A percentile compares a stretch with the other conserved stretches of the same genome.
Evolutionary conservation across 2,329 filamentous ascomycete genomes (phyloP).

Genomic region (Uncinocarpus reesii): DNA sequence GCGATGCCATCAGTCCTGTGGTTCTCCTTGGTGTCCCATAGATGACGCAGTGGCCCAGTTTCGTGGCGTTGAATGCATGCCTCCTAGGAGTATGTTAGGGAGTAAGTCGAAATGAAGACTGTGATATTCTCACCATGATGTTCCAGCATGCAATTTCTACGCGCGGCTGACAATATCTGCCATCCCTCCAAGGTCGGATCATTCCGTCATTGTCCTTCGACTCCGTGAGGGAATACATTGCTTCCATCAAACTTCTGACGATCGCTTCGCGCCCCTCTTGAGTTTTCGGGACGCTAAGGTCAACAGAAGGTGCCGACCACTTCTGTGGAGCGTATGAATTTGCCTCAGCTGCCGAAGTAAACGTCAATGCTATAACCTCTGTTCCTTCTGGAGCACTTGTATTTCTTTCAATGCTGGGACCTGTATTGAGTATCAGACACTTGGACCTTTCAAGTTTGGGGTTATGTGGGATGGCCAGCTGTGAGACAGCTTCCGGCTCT

Average conservation of each 20-base stretch:
- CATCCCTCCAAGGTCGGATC: conserved; percentile 24
- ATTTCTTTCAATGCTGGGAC: neutral
- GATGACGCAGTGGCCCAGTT: conserved; percentile 22
- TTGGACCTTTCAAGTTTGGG: neutral
- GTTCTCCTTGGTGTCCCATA: conserved; percentile 20
- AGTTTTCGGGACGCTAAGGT: conserved; percentile 24
- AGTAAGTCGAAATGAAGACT: neutral
- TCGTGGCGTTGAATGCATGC: conserved; percentile 22
- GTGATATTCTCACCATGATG: conserved; percentile 21
- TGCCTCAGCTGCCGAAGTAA: conserved; percentile 19
- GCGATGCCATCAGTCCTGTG: conserved; percentile 14
- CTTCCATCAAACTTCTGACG: conserved; percentile 25
- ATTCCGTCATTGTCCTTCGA: conserved; percentile 27
- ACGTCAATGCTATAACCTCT: conserved; percentile 12
- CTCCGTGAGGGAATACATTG: conserved; percentile 24
- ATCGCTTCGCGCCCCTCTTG: conserved; percentile 19
- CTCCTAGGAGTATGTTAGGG: conserved; percentile 17
- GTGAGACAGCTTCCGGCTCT: neutral
- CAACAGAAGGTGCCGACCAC: conserved; percentile 9
- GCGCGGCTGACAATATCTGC: conserved; percentile 19
- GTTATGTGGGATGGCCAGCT: neutral
- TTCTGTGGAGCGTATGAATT: conserved; percentile 14
- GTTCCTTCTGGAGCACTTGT: neutral
- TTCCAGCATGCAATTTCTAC: conserved; percentile 29
- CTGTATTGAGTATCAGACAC: neutral